Base-by-base conservation (phyloP, 306 rosid species). In the Quillaja saponaria region DNA sequence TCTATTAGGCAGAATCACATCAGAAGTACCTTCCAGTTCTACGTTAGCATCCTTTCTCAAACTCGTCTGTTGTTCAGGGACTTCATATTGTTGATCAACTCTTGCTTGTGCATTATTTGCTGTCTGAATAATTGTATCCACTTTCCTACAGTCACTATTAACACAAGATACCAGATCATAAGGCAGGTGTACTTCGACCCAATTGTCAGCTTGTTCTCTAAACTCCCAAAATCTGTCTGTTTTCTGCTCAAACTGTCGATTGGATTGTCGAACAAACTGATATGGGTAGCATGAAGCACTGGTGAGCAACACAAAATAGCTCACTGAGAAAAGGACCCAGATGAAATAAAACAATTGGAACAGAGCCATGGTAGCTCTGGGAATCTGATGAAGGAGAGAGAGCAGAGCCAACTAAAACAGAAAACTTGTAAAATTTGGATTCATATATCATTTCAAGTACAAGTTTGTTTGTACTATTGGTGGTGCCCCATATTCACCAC, bases 101-200 rank as follows among this genome's bases (percentile, higher is more conserved):
- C 57, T 49, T 56, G 47, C 64, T 68, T 54, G 61, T 17, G 14
- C 38, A 21, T 15, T 52, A 5, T 59, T 66, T 35, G 71, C 15
- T 61, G 49, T 12, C 55, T 48, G 46, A 60, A 14, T 34, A 8
- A 79, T 76, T 42, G 72, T 49, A 18, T 77, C 85, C 57, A 83
- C 80, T 59, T 73, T 50, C 34, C 63, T 58, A 65, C 82, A 82
- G 52, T 56, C 67, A 4, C 67, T 83, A 68, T 86, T 34, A 18
- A 74, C 80, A 68, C 90, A 81, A 50, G 85, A 73, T 25, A 84
- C 19, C 17, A 88, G 84, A 82, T 88, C 90, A 69, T 76, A 77
- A 34, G 97, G 92, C 13, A 88, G 66, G 64, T 86, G 39, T 18
- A 91, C 84, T 82, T 88, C 96, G 64, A 88, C 81, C 97, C 96